Base-by-base conservation (phyloP, 164 flowering plant genomes). In the Vitis vinifera region DNA sequence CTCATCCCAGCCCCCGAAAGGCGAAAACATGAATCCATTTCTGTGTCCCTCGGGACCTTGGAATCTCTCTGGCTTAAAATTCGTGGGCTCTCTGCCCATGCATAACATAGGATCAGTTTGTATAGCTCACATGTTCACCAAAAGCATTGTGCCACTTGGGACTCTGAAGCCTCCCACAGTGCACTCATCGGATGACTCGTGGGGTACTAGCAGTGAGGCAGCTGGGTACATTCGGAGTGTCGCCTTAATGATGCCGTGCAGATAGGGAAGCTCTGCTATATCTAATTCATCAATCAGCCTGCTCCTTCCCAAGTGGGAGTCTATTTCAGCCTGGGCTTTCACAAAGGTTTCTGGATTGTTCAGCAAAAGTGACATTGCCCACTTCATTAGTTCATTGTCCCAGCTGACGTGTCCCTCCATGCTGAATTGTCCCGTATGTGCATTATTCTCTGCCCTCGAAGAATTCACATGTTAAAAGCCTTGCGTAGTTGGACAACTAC, bases 1-100 rank as follows among this genome's bases (percentile, higher is more conserved):
- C 81, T 68, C 65, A 82, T 62, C 8, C 83, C 85, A 2, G 59
- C 27, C 49, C 29, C 82, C 82, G 17, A 82, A 82, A 2, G 85
- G 78, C 73, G 75, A 75, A 13, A 71, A 57, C 37, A 27, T 66
- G 63, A 59, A 78, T 19, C 78, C 78, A 9, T 69, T 74, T 11
- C 44, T 17, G 1, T 10, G 44, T 37, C 71, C 72, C 8, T 59
- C 51, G 44, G 51, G 15, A 11, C 52, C 63, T 16, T 13, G 52
- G 51, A 81, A 81, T 23, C 84, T 73, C 63, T 81, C 81, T 2
- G 84, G 84, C 14, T 49, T 75, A 37, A 78, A 75, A 52, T 60
- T 68, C 0, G 1, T 29, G 10, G 81, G 77, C 27, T 2, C 3
- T 77, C 77, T 3, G 19, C 68, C 81, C 27, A 23, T 23, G 27